phyloP scores from a whole-genome alignment of 2,329 filamentous ascomycete genomes.

The Colletotrichum coccodes region DNA sequence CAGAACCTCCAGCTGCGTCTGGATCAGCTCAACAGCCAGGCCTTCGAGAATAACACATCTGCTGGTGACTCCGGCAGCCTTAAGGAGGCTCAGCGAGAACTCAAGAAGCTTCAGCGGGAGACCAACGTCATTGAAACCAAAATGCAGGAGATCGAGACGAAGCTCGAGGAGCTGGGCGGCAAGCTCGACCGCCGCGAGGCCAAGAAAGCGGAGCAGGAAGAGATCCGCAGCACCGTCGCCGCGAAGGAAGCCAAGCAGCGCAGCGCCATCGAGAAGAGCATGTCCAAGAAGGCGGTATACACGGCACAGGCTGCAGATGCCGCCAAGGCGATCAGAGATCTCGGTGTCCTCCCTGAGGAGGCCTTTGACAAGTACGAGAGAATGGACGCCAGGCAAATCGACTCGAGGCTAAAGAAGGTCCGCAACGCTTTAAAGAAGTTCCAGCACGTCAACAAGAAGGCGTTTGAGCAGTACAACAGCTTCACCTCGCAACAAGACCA shows the following conservation, averaged over 20 bases:
- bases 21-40: conserved; percentile 84
- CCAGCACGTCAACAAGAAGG: conserved; percentile 99
- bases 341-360: conserved; percentile 93
- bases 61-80: conserved; percentile 67
- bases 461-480: conserved; percentile 98
- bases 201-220: conserved; percentile 71
- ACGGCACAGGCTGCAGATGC: conserved; percentile 83
- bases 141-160: conserved; percentile 78
- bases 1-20: conserved; percentile 89
- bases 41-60: conserved; percentile 70
- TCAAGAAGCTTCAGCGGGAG: conserved; percentile 79
- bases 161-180: conserved; percentile 65
- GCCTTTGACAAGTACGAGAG: conserved; percentile 91
- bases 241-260: conserved; percentile 85
- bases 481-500: conserved; percentile 94
- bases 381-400: conserved; percentile 78
- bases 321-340: conserved; percentile 87
- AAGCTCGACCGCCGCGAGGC: conserved; percentile 66
- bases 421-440: conserved; percentile 96
- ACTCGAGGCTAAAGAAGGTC: conserved; percentile 83
- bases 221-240: conserved; percentile 79
- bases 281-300: conserved; percentile 86
- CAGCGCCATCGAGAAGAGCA: conserved; percentile 90
- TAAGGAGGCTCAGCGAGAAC: conserved; percentile 82
- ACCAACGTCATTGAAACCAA: conserved; percentile 75